Conservation (phyloP, 768 basidiomycete genomes). For the Suillus occidentalis region DNA sequence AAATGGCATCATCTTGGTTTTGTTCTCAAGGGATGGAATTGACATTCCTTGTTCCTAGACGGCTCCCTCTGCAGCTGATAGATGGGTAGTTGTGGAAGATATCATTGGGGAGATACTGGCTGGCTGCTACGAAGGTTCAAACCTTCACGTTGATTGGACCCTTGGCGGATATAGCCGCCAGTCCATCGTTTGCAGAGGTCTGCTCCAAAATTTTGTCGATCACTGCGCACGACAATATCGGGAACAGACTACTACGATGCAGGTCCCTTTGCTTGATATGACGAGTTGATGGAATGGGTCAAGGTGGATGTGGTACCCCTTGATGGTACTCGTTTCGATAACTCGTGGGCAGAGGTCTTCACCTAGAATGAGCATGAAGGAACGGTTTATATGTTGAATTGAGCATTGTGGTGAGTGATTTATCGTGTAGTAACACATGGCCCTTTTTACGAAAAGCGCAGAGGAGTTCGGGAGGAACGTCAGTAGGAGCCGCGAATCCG, state of each 20-base stretch:
- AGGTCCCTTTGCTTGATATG: too few species aligned
- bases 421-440: background rate
- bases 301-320: background rate
- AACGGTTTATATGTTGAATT: background rate
- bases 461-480: too few species aligned
- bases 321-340: background rate
- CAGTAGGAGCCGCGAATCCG: too few species aligned
- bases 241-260: too few species aligned
- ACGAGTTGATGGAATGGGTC: too few species aligned
- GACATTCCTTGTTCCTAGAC: background rate
- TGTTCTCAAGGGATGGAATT: background rate
- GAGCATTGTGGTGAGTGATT: too few species aligned
- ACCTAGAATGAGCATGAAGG: slow-evolving; percentile 9
- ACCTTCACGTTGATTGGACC: slow-evolving; percentile 28
- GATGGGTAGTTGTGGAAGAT: slow-evolving; percentile 21
- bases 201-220: background rate
- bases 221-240: background rate
- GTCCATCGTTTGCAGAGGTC: slow-evolving; percentile 17
- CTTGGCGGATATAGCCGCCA: slow-evolving; percentile 29
- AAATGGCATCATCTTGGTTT: slow-evolving; percentile 1
- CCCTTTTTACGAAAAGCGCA: too few species aligned
- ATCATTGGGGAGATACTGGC: slow-evolving; percentile 24
- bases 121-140: slow-evolving; percentile 11
- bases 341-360: slow-evolving; percentile 19
- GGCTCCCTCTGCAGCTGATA: background rate